Evolutionary conservation across 305 asterid genomes (phyloP), one percentile per base, ranked within the genome.

Genomic region (Solanum hybrid): DNA sequence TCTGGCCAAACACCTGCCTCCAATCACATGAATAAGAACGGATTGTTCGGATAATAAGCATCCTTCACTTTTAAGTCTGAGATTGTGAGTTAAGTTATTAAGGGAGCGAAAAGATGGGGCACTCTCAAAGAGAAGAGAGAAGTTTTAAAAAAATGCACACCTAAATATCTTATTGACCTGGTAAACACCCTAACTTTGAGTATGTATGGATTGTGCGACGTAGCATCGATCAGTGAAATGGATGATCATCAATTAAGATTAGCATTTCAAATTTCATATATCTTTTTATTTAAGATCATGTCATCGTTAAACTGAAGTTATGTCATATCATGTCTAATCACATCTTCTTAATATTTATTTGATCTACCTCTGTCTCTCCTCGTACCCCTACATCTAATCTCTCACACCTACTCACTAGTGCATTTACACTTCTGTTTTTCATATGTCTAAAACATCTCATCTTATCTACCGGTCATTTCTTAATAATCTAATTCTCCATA

Each of bases 1-100:
- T 94, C 97, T 10, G 98, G 98, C 99, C 99, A 97, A 18, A 89
- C 99, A 89, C 99, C 99, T 91, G 16, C 16, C 33, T 92, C 90
- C 92, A 87, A 89, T 87, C 75, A 89, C 35, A 75, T 16, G 79
- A 61, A 67, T 90, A 20, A 61, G 26, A 61, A 61, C 5, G 12
- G 12, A 20, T 67, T 67, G 3, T 1, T 69, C 75, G 2, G 16
- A 69, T 69, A 69, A 10, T 69, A 24, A 24, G 29, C 16, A 69
- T 69, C 8, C 7, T 9, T 67, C 29, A 67, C 75, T 67, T n/a
- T 67, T 11, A 69, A 69, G 7, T 24, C 75, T 10, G 8, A n/a
- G 75, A 67, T n/a, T 10, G 31, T 67, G 14, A 67, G 29, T 57
- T 18, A 57, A 6, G n/a, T 18, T 57, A 57, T 57, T 57, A 57